phyloP scores from a whole-genome alignment of 768 basidiomycete genomes.

The Candolleomyces efflorescens region DNA sequence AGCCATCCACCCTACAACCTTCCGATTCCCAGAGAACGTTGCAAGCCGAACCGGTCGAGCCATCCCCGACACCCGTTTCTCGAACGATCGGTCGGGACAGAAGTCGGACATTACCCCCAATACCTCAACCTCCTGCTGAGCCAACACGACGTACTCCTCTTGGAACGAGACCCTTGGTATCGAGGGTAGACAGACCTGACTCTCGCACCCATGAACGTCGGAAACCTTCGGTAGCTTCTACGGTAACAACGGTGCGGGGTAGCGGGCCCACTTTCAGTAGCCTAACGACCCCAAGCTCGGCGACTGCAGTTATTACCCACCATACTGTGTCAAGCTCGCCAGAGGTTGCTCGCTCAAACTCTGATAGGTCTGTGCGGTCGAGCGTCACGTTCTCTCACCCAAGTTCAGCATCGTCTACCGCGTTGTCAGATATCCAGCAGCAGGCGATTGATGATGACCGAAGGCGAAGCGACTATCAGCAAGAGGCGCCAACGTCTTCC shows the following conservation, averaged over 20 bases:
- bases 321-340: slow-evolving; percentile 57
- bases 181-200: slow-evolving; percentile 7
- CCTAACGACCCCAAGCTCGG: slow-evolving; percentile 46
- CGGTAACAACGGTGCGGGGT: slow-evolving; percentile 27
- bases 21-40: slow-evolving; percentile 40
- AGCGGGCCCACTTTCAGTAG: slow-evolving; percentile 36
- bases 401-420: slow-evolving; percentile 46
- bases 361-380: slow-evolving; percentile 39
- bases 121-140: slow-evolving; percentile 61
- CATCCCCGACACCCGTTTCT: slow-evolving; percentile 10
- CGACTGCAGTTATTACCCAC: slow-evolving; percentile 64
- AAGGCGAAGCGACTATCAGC: slow-evolving; percentile 19
- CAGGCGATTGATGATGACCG: slow-evolving; percentile 39
- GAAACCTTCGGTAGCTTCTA: slow-evolving; percentile 31
- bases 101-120: slow-evolving; percentile 43
- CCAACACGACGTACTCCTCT: slow-evolving; percentile 25
- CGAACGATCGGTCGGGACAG: slow-evolving; percentile 36
- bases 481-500: neutral
- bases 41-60: slow-evolving; percentile 17
- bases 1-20: neutral
- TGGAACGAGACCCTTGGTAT: neutral
- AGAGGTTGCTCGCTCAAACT: slow-evolving; percentile 43
- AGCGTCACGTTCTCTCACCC: slow-evolving; percentile 66
- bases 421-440: slow-evolving; percentile 53
- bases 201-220: slow-evolving; percentile 19